Evolutionary conservation across 257 asterid genomes (phyloP).

Genomic region (Euphrasia confusa): DNA sequence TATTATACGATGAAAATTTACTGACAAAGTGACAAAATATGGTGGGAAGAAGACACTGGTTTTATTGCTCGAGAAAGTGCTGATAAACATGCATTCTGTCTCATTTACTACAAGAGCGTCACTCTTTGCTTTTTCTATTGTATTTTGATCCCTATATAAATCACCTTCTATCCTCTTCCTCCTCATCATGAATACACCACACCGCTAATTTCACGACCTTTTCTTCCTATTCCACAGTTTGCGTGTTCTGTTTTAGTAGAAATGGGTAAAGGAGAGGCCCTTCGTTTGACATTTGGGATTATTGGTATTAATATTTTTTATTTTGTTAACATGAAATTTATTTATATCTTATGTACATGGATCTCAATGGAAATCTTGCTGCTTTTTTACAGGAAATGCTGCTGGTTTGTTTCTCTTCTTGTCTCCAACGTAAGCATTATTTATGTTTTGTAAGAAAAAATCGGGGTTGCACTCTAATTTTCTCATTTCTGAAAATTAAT

Average conservation of each 20-base stretch:
- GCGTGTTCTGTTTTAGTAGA: neutral
- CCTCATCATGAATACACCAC: conserved; percentile 4
- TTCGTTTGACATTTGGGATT: conserved; percentile 51
- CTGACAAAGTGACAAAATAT: conserved; percentile 15
- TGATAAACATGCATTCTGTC: conserved; percentile 34
- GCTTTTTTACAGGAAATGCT: conserved; percentile 46
- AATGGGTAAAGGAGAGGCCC: conserved; percentile 28
- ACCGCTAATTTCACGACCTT: neutral
- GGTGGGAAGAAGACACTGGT: conserved; percentile 4
- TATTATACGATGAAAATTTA: neutral
- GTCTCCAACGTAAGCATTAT: conserved; percentile 60
- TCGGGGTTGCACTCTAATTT: neutral
- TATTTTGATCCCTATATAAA: conserved; percentile 26
- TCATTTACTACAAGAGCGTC: neutral
- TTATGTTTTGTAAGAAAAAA: neutral
- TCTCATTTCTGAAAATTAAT: neutral
- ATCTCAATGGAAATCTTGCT: neutral
- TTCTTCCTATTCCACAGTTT: neutral
- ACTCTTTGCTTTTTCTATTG: neutral
- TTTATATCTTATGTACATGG: neutral
- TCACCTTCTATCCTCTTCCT: neutral
- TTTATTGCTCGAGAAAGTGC: conserved; percentile 10
- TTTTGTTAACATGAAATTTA: neutral
- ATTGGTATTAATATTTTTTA: conserved; percentile 30
- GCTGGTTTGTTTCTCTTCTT: conserved; percentile 74